These are phyloP conservation scores for Austroboletus novae-zelandiae DNA, from an alignment of 1,284 basidiomycete genomes.

Conservation along the genomic window DNA sequence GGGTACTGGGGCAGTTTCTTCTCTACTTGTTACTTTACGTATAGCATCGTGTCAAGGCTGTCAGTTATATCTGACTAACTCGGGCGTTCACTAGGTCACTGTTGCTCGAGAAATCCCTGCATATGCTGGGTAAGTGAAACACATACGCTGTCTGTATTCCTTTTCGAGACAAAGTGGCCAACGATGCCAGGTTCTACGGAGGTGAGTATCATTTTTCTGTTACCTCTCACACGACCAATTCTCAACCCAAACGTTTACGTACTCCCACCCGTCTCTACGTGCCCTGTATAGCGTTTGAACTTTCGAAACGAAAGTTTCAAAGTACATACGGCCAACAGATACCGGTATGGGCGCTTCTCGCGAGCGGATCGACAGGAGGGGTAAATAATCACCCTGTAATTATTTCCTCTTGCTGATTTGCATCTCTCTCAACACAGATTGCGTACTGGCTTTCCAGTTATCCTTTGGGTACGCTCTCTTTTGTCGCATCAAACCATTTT, in stretches of 20 bases:
- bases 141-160: conserved; percentile 15
- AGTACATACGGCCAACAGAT: conserved; percentile 61
- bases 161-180: not conserved
- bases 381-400: conserved; percentile 34
- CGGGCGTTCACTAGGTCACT: conserved; percentile 63
- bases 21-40: too few relatives aligned
- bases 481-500: not conserved
- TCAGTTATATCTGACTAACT: too few relatives aligned
- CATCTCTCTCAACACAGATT: conserved; percentile 44
- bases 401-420: not conserved
- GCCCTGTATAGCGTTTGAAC: conserved; percentile 73
- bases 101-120: conserved; percentile 92
- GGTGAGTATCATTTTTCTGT: conserved; percentile 40
- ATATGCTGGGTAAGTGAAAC: conserved; percentile 73
- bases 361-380: conserved; percentile 87
- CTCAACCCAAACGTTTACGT: too few relatives aligned
- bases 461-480: conserved; percentile 59
- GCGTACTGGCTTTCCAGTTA: conserved; percentile 95
- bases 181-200: conserved; percentile 61
- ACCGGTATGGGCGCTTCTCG: conserved; percentile 87
- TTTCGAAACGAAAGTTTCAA: conserved; percentile 77
- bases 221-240: not conserved
- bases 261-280: not conserved
- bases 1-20: conserved; percentile 81
- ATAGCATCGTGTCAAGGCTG: too few relatives aligned